These are phyloP conservation scores for Melaleuca quinquenervia DNA, from an alignment of 345 rosid species.

Conservation along the genomic window DNA sequence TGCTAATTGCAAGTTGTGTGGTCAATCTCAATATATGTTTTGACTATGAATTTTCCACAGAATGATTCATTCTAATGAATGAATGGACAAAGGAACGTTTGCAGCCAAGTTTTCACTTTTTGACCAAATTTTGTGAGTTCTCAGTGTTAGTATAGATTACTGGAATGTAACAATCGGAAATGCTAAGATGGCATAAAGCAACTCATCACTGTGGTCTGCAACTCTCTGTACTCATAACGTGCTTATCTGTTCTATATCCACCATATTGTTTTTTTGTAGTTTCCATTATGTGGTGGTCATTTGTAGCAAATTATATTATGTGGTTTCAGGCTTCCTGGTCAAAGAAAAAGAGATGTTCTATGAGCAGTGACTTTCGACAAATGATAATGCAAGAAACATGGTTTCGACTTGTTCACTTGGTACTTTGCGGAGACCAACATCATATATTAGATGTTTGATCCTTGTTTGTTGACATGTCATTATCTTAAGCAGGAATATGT, in stretches of 20 bases:
- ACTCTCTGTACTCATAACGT: not conserved
- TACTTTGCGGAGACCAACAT: not conserved
- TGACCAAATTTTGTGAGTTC: not conserved
- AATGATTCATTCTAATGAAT: not conserved
- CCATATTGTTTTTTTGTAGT: not conserved
- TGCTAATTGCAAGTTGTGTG: not conserved
- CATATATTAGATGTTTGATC: not conserved
- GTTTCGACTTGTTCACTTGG: not conserved
- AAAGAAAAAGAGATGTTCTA: not conserved
- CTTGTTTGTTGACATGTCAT: not conserved
- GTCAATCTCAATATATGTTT: not conserved
- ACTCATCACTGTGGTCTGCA: not conserved
- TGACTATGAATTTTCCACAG: not conserved
- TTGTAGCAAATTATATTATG: not conserved
- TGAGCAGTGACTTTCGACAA: not conserved
- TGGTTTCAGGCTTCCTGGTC: not conserved
- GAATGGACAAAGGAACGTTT: not conserved
- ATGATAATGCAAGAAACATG: not conserved
- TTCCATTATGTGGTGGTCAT: not conserved
- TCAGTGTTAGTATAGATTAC: not conserved
- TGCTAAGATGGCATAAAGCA: not conserved
- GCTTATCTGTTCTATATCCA: not conserved
- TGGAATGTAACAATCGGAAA: not conserved
- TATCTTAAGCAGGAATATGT: not conserved
- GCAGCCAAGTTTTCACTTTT: not conserved